Base-by-base conservation (phyloP, 768 basidiomycete genomes). In the Lentinula sp. region DNA sequence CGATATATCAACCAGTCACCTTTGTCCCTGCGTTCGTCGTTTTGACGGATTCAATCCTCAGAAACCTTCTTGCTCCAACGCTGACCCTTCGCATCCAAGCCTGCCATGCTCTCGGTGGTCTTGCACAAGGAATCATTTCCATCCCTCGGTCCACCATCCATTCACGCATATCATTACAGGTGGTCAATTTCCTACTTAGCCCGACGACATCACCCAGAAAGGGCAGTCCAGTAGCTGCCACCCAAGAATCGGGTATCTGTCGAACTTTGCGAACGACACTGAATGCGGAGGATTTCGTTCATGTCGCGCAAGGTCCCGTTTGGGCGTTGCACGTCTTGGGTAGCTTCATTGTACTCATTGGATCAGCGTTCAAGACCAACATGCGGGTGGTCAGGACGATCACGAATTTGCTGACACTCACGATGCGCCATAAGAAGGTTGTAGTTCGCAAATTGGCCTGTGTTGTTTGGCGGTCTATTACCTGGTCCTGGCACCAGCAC, bases 281-380 rank as follows among this genome's bases (percentile, higher is more conserved):
- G 50, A 71, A 71, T 15, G 76, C 80, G 1, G 70, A 74, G 3
- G 85, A 88, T 5, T 85, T 85, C 2, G 69, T 72, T 5, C 80
- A 86, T 62, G 80, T 81, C 7, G 87, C 89, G 1, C 86, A 91
- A 66, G 89, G 89, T 1, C 89, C 91, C 8, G 84, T 88, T 1
- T 93, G 91, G 91, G 86, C 81, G 4, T 75, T 90, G 57, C 81
- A 80, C 62, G 86, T 91, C 35, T 73, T 91, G 1, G 84, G 86
- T 0, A 78, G 79, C 62, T 73, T 92, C 56, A 76, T 89, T 50
- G 83, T 87, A 42, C 74, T 93, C n/a, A 76, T 89, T 2, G 83
- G 87, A 1, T 79, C 86, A 2, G 73, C 74, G 3, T 72, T 88
- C 23, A 82, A 72, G 61, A 74, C 76, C 40, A 76, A 83, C 59